Base-by-base conservation (phyloP, 805 yeast species). In the Wickerhamiella occidentalis region DNA sequence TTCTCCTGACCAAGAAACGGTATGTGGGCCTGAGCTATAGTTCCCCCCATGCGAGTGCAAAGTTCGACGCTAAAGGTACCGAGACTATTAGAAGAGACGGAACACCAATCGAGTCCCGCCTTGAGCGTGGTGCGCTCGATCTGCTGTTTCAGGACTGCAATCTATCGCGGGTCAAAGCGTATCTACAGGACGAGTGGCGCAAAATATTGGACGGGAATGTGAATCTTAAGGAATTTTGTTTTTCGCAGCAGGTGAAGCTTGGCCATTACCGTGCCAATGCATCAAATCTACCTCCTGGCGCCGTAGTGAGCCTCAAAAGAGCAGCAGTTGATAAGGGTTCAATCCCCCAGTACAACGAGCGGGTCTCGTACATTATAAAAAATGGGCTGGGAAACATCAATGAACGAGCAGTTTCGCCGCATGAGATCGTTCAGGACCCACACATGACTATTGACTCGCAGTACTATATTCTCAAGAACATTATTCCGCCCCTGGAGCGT, bases 71-170 rank as follows among this genome's bases (percentile, higher is more conserved):
- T 0, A 92, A 92, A 56, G 98, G 98, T 1, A 87, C 86, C 11
- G 98, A 92, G 61, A 92, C 97, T 0, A 85, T 92, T 0, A 67
- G 98, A 54, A 68, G 98, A 54, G 98, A 92, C 64, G 97, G 97
- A 0, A 82, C 88, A 22, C 94, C 94, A 0, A 95, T 95, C 0
- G 94, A 85, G 55, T 94, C 79, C 64, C 80, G 80, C 55, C 79
- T 92, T 17, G 79, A 85, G 26, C 94, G 85, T 53, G 76, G 78
- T 51, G 65, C 82, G 0, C 64, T 92, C 3, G 68, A 82, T 30
- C 69, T 77, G 0, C 64, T 92, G 2, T 92, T 92, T 61, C 83
- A 80, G 11, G 75, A 88, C 0, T 65, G 71, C 23, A 85, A 90
- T 59, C 59, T 92, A 9, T 79, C 95, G 0, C 49, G 63, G 29